Base-by-base conservation (phyloP, 2,329 filamentous ascomycete genomes). In the Aulographum hederae region DNA sequence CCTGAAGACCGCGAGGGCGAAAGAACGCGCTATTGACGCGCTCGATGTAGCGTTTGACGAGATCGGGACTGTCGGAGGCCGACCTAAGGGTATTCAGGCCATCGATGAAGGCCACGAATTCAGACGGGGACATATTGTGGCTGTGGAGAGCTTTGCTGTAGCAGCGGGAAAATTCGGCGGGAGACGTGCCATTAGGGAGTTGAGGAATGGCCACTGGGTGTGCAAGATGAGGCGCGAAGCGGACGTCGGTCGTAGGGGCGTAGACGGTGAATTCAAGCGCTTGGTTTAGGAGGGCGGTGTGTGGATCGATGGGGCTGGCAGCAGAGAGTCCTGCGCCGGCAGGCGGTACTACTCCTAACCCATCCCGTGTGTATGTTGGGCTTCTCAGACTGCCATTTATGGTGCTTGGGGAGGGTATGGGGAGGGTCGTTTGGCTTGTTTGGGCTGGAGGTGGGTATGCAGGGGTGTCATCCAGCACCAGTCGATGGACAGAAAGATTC, bases 21-120 rank as follows among this genome's bases (percentile, higher is more conserved):
- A 52, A 52, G 39, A 51, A 51, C 1, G 38, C 37, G n/a, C 45
- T 45, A 25, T 52, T 52, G 4, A 42, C 39, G 16, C 41, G 32
- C 18, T 39, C 31, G 10, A 52, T 37, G 32, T 49, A 52, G n/a
- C 43, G 38, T 3, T 39, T 33, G 4, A 50, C 37, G 3, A 44
- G 31, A 12, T 28, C 29, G 8, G 31, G 12, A 6, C 13, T 29
- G 23, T 11, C 11, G 6, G 19, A 20, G 20, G 3, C 25, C 10
- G 4, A 42, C 43, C 46, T 8, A 6, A 52, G 35, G 15, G 42
- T 39, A 26, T 51, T 51, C 4, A 52, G 37, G 5, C 48, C 48
- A 19, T 51, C 44, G 6, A 52, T 30, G 32, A 52, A 52, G 10
- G 45, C 45, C 6, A 42, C 34, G 32, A 52, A 52, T 16, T 50